Conservation (phyloP, 139 green algal species). For the Chlamydomonas sphaeroides region DNA sequence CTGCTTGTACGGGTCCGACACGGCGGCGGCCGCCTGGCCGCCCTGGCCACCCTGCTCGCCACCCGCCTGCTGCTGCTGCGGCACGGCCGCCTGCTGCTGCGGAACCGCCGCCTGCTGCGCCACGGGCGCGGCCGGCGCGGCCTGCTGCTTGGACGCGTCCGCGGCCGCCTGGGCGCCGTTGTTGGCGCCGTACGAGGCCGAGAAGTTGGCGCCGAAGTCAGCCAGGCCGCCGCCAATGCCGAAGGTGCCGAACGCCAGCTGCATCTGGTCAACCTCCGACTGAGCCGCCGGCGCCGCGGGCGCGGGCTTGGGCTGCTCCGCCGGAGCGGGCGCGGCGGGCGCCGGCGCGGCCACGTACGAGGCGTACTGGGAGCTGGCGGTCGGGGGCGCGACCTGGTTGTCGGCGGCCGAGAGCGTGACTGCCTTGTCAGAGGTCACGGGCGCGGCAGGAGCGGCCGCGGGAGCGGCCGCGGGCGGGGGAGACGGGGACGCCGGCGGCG, state of each 20-base stretch:
- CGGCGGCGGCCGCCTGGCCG: not conserved
- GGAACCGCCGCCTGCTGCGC: not conserved
- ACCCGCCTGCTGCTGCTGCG: not conserved
- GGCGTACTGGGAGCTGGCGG: conserved; percentile 15
- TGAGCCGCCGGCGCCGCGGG: conserved; percentile 2
- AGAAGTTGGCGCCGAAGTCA: conserved; percentile 52
- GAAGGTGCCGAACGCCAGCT: conserved; percentile 57
- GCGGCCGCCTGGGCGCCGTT: not conserved
- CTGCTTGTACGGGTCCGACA: conserved; percentile 25
- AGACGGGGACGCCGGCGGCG: not conserved
- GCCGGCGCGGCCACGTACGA: conserved; percentile 19
- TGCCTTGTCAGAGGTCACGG: conserved; percentile 1
- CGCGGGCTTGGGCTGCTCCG: conserved; percentile 8
- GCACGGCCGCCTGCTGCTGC: not conserved
- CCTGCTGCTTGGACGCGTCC: conserved; percentile 2
- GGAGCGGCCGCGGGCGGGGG: not conserved
- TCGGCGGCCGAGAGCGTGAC: conserved; percentile 38
- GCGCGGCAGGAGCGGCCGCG: not conserved
- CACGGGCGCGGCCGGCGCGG: not conserved
- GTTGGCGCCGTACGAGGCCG: conserved; percentile 1
- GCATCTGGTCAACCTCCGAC: conserved; percentile 42
- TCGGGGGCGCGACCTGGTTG: conserved; percentile 36
- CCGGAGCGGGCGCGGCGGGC: not conserved
- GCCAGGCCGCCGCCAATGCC: conserved; percentile 37
- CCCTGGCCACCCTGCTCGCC: conserved; percentile 3